A percentile compares a stretch with the other conserved stretches of the same genome.
These are phyloP conservation scores for Lentinula boryana DNA, from an alignment of 768 basidiomycete species.

Conservation along the genomic window DNA sequence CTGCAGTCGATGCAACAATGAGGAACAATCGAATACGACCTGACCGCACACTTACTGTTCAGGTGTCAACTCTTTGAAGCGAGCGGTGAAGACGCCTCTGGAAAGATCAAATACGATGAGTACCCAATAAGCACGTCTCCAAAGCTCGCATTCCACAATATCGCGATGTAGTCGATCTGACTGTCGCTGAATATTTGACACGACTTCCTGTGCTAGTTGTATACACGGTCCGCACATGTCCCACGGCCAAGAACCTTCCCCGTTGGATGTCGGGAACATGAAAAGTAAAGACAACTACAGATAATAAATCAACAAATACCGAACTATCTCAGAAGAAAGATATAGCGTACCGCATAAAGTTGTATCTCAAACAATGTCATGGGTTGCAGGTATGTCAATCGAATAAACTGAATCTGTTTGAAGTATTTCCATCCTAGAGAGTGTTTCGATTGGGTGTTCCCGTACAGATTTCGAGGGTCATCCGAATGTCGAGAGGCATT, in stretches of 20 bases:
- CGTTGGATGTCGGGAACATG: conserved; percentile 27
- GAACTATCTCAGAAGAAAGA: background rate
- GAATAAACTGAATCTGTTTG: conserved; percentile 42
- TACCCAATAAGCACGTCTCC: conserved; percentile 37
- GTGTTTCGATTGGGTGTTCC: conserved; percentile 16
- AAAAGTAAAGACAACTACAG: conserved; percentile 18
- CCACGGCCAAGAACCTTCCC: conserved; percentile 35
- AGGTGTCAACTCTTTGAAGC: conserved; percentile 35
- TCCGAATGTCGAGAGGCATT: conserved; percentile 36
- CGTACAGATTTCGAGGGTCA: conserved; percentile 17
- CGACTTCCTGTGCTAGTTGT: conserved; percentile 26
- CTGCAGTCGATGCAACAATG: background rate
- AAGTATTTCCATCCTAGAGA: conserved; percentile 39
- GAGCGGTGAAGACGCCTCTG: conserved; percentile 45
- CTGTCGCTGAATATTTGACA: conserved; percentile 15
- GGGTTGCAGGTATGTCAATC: conserved; percentile 40
- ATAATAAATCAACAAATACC: background rate
- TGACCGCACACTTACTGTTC: background rate
- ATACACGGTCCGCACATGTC: background rate
- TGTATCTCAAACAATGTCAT: conserved; percentile 55
- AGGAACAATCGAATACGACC: conserved; percentile 9
- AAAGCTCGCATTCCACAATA: conserved; percentile 39
- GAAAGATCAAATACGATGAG: conserved; percentile 13
- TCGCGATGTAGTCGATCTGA: background rate
- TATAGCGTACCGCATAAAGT: conserved; percentile 32